Base-by-base conservation (phyloP, 163 green algal genomes). In the Scenedesmus sp. region DNA sequence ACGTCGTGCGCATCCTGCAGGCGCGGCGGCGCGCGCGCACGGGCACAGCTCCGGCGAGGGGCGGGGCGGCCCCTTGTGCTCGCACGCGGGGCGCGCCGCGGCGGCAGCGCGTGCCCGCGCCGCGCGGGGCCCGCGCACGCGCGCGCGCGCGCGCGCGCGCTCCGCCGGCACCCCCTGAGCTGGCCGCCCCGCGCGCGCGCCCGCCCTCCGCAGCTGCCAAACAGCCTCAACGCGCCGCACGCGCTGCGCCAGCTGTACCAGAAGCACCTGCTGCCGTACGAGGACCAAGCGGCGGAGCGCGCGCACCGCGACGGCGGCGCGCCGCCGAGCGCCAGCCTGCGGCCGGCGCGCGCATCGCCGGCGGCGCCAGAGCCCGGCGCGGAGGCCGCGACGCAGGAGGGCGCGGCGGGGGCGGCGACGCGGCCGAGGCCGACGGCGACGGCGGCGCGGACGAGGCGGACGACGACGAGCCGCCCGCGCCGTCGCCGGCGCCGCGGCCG, bases 261-360 rank as follows among this genome's bases (percentile, higher is more conserved):
- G 63, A 93, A 90, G 80, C 89, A 93, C 57, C 88, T 98, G 66
- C 80, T 93, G 72, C 60, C 79, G 1, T 98, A 91, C 58, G 93
- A 97, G 76, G 85, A 93, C 47, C 83, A 91, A 50, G 75, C 56
- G 54, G 36, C 39, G 50, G 69, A 77, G 3, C 54, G 42, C 53
- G 44, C 65, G 34, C 69, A 53, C 17, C 15, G 67, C 51, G 67
- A 77, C 31, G 63, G 62, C 48, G 66, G 63, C 33, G 66, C 34
- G n/a, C 48, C n/a, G n/a, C n/a, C n/a, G n/a, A n/a, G n/a, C 66
- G 48, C 31, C 48, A 51, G 44, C 15, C 33, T 60, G 44, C 39
- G 51, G 67, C 60, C 11, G 45, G 34, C 2, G 65, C 11, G 63
- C 56, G 2, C 70, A 83, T 45, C 58, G 34, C 22, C 47, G 67